Base-by-base conservation (phyloP, 2,329 filamentous ascomycete species). In the Cercospora nicotianae region DNA sequence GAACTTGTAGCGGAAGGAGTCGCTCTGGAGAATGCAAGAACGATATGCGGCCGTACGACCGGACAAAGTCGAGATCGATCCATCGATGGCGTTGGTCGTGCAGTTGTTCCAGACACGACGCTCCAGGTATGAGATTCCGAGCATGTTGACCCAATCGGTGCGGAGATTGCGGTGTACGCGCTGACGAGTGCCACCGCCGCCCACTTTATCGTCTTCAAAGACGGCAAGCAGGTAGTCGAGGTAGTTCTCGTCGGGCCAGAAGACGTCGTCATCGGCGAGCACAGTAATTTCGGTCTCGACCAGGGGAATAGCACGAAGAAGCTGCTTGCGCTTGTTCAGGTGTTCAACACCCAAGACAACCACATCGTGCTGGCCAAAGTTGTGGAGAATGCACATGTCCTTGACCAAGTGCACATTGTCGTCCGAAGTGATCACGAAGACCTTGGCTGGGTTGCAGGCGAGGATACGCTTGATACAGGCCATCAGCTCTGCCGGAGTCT, bases 61-160 rank as follows among this genome's bases (percentile, higher is more conserved):
- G 0, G 86, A 88, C 2, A 89, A 79, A 1, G 87, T 85, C 60
- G 86, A 88, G 20, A 87, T 81, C 9, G 85, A 86, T 8, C 86
- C 86, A 66, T 90, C 87, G 9, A 89, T 78, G 6, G 83, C 79
- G 68, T 85, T 86, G 6, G 84, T 85, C 0, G 85, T 80, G 0
- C 84, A 81, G 63, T 87, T 85, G 73, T 90, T 87, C 75, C 85
- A 90, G 73, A 89, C 89, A 75, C 89, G 86, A 0, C 87, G 84
- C 71, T 86, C 83, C 0, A 90, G 82, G 73, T 89, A 89, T n/a
- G 83, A 75, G 31, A 83, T 84, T 0, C 85, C 87, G 18, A 89
- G 79, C 73, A 87, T 83, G 76, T 89, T 88, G 75, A 81, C 82
- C 31, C 74, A 57, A 61, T 68, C 68, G 4, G 72, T 65, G 53